phyloP scores from a whole-genome alignment of 1,284 basidiomycete genomes.

The Tilletia caries region DNA sequence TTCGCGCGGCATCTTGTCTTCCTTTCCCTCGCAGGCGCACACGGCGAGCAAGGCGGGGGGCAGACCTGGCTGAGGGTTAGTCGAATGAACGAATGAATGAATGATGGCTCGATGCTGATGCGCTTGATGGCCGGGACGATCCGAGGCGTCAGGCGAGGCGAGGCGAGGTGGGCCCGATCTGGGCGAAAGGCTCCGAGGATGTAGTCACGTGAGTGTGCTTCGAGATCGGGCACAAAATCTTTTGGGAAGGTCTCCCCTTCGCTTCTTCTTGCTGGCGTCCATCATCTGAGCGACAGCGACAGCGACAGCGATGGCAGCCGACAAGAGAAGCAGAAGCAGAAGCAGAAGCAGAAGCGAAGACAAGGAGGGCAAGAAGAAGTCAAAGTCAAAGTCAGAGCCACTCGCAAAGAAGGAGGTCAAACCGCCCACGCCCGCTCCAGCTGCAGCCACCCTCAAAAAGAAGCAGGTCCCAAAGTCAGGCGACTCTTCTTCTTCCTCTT shows the following conservation, averaged over 20 bases:
- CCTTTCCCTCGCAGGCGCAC: not conserved
- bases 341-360: not conserved
- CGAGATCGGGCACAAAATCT: not conserved
- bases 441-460: constrained; percentile 8
- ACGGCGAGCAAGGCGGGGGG: constrained; percentile 4
- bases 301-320: constrained; percentile 9
- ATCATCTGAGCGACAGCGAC: not conserved
- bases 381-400: not conserved
- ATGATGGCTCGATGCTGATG: no score
- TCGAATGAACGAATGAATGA: no score
- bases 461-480: no score
- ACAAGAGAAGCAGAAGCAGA: not conserved
- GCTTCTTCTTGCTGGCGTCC: not conserved
- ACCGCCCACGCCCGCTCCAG: not conserved
- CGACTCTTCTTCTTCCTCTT: no score
- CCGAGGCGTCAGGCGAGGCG: no score
- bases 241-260: not conserved
- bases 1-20: not conserved
- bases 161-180: no score
- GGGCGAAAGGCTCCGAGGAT: not conserved
- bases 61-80: no score
- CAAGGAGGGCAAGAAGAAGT: not conserved
- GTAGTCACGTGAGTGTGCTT: not conserved
- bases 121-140: no score
- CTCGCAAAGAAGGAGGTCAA: not conserved